These are phyloP conservation scores for Aspergillus pseudonomiae DNA, from an alignment of 2,329 filamentous ascomycete genomes.

Conservation along the genomic window DNA sequence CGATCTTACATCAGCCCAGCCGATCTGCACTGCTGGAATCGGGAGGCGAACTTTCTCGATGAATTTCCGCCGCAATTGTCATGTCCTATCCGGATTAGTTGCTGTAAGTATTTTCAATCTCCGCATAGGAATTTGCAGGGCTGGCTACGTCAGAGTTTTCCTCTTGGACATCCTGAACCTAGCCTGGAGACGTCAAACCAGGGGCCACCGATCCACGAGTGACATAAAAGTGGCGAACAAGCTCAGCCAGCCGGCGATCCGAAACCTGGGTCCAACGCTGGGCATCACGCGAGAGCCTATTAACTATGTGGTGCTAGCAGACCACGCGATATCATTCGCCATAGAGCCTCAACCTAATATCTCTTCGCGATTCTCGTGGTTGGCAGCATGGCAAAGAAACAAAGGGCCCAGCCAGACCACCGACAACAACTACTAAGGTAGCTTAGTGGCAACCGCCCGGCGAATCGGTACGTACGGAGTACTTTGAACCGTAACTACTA, in stretches of 20 bases:
- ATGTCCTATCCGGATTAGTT: background rate
- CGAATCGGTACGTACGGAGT: background rate
- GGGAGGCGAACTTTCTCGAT: background rate
- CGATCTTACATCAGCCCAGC: conserved; percentile 1
- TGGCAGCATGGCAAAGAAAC: background rate
- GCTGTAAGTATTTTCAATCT: background rate
- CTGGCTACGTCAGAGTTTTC: background rate
- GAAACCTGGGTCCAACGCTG: background rate
- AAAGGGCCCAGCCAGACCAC: background rate
- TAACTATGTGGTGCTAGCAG: background rate
- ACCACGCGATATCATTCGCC: background rate
- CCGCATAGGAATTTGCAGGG: background rate
- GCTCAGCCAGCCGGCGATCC: background rate
- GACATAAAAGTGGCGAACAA: background rate
- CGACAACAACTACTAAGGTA: background rate
- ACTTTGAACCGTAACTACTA: background rate
- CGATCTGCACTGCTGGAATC: background rate
- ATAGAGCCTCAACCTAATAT: background rate
- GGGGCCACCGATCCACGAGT: background rate
- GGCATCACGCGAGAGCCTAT: background rate
- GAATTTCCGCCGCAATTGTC: background rate
- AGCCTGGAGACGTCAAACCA: background rate
- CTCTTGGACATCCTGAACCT: too few species aligned
- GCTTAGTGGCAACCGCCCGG: background rate
- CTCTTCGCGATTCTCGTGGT: background rate